Evolutionary conservation across 1,284 basidiomycete species (phyloP).

Genomic region (Mycena sp.): DNA sequence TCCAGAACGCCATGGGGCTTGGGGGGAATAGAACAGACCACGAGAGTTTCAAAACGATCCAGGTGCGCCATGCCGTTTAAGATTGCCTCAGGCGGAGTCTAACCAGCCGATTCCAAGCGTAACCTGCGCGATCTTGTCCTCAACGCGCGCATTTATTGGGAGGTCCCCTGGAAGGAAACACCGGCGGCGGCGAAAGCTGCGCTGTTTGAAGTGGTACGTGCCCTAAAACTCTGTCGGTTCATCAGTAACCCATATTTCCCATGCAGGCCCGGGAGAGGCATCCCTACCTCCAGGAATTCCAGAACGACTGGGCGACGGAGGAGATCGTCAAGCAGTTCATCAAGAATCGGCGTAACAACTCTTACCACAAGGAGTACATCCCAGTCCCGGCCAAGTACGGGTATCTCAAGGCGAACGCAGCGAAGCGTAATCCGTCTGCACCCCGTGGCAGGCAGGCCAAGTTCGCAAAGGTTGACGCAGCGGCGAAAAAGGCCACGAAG

Average conservation of each 20-base stretch:
- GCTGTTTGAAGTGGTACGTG: slow-evolving; percentile 29
- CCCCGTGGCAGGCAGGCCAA: slow-evolving; percentile 3
- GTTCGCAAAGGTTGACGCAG: neutral
- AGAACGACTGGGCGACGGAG: slow-evolving; percentile 33
- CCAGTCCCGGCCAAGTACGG: slow-evolving; percentile 14
- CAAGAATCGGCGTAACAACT: slow-evolving; percentile 23
- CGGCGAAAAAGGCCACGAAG: neutral
- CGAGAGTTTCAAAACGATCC: neutral
- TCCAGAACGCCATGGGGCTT: slow-evolving; percentile 1
- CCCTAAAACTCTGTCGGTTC: too few species aligned
- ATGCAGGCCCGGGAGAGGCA: slow-evolving; percentile 21
- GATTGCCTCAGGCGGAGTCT: too few species aligned
- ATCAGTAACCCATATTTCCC: too few species aligned
- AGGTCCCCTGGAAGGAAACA: slow-evolving; percentile 7
- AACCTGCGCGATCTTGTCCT: slow-evolving; percentile 13
- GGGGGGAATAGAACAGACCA: neutral
- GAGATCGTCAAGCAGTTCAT: slow-evolving; percentile 31
- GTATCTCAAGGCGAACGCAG: slow-evolving; percentile 22
- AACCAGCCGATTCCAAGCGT: slow-evolving; percentile 10
- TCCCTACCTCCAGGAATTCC: slow-evolving; percentile 25
- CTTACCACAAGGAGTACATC: slow-evolving; percentile 13
- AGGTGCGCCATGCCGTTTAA: neutral
- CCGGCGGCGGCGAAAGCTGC: slow-evolving; percentile 9
- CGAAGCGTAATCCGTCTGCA: slow-evolving; percentile 16
- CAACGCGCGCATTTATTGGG: slow-evolving; percentile 9